Evolutionary conservation across 345 rosid species (phyloP).

Genomic region (Tarenaya hassleriana): DNA sequence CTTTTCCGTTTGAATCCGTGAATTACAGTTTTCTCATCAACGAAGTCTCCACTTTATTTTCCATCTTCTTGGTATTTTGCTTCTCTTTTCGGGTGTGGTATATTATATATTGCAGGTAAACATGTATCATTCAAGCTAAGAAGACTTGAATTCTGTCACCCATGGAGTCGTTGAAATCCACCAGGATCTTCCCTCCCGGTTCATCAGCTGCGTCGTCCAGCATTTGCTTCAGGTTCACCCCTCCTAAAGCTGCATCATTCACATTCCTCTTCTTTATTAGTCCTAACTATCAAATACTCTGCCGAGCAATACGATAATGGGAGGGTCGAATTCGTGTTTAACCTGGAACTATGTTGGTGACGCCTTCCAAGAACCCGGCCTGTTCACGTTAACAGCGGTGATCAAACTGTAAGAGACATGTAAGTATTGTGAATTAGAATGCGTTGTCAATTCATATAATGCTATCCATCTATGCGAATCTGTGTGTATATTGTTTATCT

Average conservation of each 20-base stretch:
- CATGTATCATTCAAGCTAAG: conserved; percentile 27
- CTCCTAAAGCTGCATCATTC: conserved; percentile 56
- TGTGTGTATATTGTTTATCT: conserved; percentile 1
- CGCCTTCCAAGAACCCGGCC: conserved; percentile 88
- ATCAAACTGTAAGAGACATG: conserved; percentile 95
- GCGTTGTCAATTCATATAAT: not conserved
- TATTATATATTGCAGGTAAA: no score
- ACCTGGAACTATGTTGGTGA: conserved; percentile 93
- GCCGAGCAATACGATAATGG: conserved; percentile 2
- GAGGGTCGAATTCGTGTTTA: conserved; percentile 8
- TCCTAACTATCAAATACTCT: conserved; percentile 1
- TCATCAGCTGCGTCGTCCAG: conserved; percentile 70
- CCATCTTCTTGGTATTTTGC: no score
- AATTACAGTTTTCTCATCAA: no score
- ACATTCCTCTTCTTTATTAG: not conserved
- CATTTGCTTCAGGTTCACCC: conserved; percentile 73
- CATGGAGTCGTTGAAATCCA: conserved; percentile 65
- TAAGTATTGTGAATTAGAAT: conserved; percentile 35
- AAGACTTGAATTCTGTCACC: conserved; percentile 95
- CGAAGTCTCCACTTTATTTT: no score
- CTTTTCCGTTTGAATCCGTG: no score
- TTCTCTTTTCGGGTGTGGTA: no score
- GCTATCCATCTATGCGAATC: not conserved
- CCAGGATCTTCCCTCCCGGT: conserved; percentile 64
- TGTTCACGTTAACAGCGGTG: conserved; percentile 31